Evolutionary conservation across 1,284 basidiomycete genomes (phyloP).

Genomic region (Boletus calvinii): DNA sequence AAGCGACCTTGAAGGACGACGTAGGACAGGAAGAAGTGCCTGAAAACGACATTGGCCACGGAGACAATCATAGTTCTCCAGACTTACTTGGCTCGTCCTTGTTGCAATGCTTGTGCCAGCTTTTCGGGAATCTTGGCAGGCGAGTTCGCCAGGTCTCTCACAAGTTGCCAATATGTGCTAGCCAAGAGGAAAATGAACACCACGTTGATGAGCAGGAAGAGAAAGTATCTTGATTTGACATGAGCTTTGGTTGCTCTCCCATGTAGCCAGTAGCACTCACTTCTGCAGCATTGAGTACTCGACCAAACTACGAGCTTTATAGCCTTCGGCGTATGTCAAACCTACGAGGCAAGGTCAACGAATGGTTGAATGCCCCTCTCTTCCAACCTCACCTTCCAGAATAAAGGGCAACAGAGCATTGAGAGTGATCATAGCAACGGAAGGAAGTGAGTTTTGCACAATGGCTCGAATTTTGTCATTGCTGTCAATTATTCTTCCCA

Average conservation of each 20-base stretch:
- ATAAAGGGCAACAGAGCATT: conserved; percentile 90
- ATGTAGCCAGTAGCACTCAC: conserved; percentile 42
- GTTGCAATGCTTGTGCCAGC: conserved; percentile 77
- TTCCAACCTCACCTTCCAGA: conserved; percentile 68
- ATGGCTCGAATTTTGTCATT: conserved; percentile 82
- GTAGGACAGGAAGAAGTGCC: conserved; percentile 95
- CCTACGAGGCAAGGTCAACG: conserved; percentile 42
- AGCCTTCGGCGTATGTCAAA: conserved; percentile 86
- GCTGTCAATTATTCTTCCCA: conserved; percentile 74
- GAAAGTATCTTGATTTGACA: conserved; percentile 68
- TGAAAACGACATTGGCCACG: conserved; percentile 30
- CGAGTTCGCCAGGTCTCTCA: conserved; percentile 83
- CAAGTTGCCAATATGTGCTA: conserved; percentile 86
- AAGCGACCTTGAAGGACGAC: conserved; percentile 85
- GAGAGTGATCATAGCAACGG: conserved; percentile 84
- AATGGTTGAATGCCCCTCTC: not conserved
- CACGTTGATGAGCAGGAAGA: conserved; percentile 93
- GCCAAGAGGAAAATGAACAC: conserved; percentile 95
- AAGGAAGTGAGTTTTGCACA: conserved; percentile 91
- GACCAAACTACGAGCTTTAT: conserved; percentile 85
- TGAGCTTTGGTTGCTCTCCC: conserved; percentile 5
- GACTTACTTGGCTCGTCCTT: conserved; percentile 62
- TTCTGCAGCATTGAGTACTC: conserved; percentile 94
- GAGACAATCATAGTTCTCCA: not conserved
- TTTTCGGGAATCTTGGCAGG: conserved; percentile 90